A percentile compares a stretch with the other conserved stretches of the same genome.
phyloP scores from a whole-genome alignment of 768 basidiomycete genomes.

The Phylloporus scabripes region DNA sequence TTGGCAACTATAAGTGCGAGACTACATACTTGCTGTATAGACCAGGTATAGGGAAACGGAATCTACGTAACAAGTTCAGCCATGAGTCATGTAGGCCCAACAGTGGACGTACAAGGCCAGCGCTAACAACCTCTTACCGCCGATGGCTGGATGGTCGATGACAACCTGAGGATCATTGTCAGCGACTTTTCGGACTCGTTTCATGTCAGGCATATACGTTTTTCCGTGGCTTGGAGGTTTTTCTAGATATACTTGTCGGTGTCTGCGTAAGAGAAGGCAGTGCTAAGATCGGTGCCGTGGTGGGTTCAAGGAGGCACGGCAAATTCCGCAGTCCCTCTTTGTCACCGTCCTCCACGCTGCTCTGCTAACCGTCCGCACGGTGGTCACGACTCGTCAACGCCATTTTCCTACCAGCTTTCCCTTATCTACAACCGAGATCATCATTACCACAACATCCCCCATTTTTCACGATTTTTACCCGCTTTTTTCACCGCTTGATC shows the following conservation, averaged over 20 bases:
- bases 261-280: background rate
- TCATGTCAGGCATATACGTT: constrained; percentile 50
- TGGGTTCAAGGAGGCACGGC: constrained; percentile 18
- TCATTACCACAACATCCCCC: background rate
- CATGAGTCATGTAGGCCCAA: background rate
- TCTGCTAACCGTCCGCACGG: constrained; percentile 12
- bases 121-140: constrained; percentile 51
- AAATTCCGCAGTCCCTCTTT: constrained; percentile 27
- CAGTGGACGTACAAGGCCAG: constrained; percentile 49
- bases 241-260: constrained; percentile 57
- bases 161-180: constrained; percentile 41
- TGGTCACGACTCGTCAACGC: constrained; percentile 5
- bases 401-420: constrained; percentile 1
- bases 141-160: constrained; percentile 63
- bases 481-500: constrained; percentile 23
- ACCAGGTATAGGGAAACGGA: no score
- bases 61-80: constrained; percentile 32
- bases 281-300: constrained; percentile 23
- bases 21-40: constrained; percentile 46
- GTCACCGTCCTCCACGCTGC: constrained; percentile 25
- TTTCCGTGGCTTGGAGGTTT: constrained; percentile 55
- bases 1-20: constrained; percentile 54
- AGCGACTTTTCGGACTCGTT: no score
- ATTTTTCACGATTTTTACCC: constrained; percentile 19
- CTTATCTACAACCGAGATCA: constrained; percentile 18